Evolutionary conservation across 352 stramenopile genomes (phyloP).

Genomic region (Plasmopara halstedii): DNA sequence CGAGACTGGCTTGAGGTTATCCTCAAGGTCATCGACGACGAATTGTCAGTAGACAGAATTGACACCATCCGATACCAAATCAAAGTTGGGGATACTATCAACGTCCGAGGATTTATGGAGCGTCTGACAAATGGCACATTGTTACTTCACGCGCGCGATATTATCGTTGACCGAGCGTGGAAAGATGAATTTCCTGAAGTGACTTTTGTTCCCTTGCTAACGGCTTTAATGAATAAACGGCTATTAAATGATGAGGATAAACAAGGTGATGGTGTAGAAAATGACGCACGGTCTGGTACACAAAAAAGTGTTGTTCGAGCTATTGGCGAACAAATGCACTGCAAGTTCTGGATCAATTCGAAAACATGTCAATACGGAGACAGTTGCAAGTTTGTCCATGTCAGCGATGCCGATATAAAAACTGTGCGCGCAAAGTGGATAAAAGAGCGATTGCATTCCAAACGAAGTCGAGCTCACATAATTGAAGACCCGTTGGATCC

Average conservation of each 20-base stretch:
- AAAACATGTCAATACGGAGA: constrained; percentile 57
- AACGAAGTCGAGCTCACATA: constrained; percentile 44
- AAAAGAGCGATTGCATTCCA: constrained; percentile 47
- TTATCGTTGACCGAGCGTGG: constrained; percentile 37
- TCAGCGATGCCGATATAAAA: constrained; percentile 37
- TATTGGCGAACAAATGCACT: constrained; percentile 25
- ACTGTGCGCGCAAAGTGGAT: constrained; percentile 50
- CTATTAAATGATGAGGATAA: background rate
- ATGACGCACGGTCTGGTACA: background rate
- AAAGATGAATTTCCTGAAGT: constrained; percentile 42
- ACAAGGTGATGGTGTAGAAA: background rate
- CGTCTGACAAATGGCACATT: constrained; percentile 15
- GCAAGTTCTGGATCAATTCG: constrained; percentile 85
- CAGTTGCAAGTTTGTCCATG: constrained; percentile 60
- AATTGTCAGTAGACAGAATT: constrained; percentile 55
- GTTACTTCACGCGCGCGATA: constrained; percentile 39
- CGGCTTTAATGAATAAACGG: constrained; percentile 21
- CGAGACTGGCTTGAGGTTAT: constrained; percentile 59
- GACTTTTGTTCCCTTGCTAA: constrained; percentile 52
- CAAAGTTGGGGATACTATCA: constrained; percentile 64
- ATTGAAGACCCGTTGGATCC: constrained; percentile 58
- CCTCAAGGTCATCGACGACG: constrained; percentile 63
- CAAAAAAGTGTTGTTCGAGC: background rate
- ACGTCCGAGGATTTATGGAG: constrained; percentile 54
- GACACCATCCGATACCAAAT: constrained; percentile 52